Evolutionary conservation across 2,329 filamentous ascomycete species (phyloP).

Genomic region (Fusarium sp.): DNA sequence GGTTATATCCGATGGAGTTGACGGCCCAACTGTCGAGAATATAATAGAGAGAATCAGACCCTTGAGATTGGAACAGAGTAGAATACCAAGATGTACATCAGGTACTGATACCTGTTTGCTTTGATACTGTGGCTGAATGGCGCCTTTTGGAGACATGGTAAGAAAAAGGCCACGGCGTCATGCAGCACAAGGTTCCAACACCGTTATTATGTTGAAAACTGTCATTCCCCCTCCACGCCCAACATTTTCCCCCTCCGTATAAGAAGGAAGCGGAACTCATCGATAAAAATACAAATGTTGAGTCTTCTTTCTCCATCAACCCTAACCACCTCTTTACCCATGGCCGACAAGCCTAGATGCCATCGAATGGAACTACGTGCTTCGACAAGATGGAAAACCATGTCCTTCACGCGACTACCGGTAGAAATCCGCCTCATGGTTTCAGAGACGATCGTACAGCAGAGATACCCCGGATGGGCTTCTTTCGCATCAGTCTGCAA

Average conservation of each 20-base stretch:
- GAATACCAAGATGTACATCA: not conserved
- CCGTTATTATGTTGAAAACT: not conserved
- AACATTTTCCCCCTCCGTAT: not conserved
- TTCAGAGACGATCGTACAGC: slow-evolving; percentile 40
- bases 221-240: not conserved
- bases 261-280: not conserved
- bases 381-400: not conserved
- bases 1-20: not conserved
- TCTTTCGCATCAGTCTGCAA: slow-evolving; percentile 50
- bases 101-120: not conserved
- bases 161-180: not conserved
- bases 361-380: not conserved
- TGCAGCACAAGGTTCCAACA: not conserved
- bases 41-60: not conserved
- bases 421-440: slow-evolving; percentile 51
- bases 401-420: not conserved
- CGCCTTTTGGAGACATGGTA: not conserved
- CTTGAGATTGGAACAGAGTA: not conserved
- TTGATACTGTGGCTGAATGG: not conserved
- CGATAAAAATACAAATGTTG: not conserved
- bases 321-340: not conserved
- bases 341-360: not conserved
- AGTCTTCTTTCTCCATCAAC: not conserved
- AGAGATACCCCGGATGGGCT: slow-evolving; percentile 49
- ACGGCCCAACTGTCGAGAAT: not conserved